These are phyloP conservation scores for Neurospora crassa DNA, from an alignment of 2,329 filamentous ascomycete species.

Conservation along the genomic window DNA sequence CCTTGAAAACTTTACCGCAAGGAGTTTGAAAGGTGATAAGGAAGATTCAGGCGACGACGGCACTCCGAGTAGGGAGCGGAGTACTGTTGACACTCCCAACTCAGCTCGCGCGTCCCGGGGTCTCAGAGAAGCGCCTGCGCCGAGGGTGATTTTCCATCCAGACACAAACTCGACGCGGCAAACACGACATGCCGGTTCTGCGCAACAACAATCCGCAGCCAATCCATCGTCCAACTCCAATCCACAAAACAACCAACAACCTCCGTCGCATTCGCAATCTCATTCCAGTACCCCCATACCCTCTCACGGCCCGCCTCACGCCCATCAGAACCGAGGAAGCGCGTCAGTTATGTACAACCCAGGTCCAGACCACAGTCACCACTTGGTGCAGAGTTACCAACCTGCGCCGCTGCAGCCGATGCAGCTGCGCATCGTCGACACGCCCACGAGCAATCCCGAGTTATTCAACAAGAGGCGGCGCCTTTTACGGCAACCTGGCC, in stretches of 20 bases:
- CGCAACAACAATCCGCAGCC: constrained; percentile 28
- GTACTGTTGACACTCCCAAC: constrained; percentile 37
- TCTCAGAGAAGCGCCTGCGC: constrained; percentile 73
- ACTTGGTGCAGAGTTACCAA: constrained; percentile 59
- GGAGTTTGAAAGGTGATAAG: constrained; percentile 30
- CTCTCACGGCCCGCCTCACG: constrained; percentile 18
- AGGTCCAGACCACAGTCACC: constrained; percentile 46
- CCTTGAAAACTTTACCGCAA: constrained; percentile 57
- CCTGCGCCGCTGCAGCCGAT: constrained; percentile 50
- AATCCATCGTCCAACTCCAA: constrained; percentile 15
- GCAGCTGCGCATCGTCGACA: constrained; percentile 62
- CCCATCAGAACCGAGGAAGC: constrained; percentile 26
- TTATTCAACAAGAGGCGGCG: constrained; percentile 54
- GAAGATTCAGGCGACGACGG: constrained; percentile 52
- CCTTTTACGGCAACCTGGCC: constrained; percentile 24
- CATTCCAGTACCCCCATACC: constrained; percentile 20
- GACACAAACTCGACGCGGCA: constrained; percentile 59
- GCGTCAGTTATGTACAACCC: constrained; percentile 39
- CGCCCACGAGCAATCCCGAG: constrained; percentile 62
- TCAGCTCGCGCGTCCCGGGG: constrained; percentile 53
- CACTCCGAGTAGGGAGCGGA: constrained; percentile 46
- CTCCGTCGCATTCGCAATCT: constrained; percentile 17
- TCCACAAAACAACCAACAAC: constrained; percentile 17
- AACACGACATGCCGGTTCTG: constrained; percentile 44
- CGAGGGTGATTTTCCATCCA: constrained; percentile 76